Evolutionary conservation across 345 rosid species (phyloP).

Genomic region (Melastoma malabathricum): DNA sequence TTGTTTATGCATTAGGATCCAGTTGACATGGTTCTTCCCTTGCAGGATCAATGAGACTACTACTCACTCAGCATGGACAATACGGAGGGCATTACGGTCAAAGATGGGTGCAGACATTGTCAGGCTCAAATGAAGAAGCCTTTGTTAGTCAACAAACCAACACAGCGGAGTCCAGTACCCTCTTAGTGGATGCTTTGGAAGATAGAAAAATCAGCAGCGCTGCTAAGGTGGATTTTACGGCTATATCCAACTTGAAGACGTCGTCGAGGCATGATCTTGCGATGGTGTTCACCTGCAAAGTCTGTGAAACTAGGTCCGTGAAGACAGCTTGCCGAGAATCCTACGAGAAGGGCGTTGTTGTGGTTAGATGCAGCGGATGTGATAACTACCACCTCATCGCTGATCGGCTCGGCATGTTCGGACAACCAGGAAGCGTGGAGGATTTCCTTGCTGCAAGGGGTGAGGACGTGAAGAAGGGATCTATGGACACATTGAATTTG

Average conservation of each 20-base stretch:
- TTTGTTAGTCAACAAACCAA: constrained; percentile 8
- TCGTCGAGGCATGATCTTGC: constrained; percentile 76
- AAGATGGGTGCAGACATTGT: constrained; percentile 30
- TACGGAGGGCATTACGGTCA: neutral
- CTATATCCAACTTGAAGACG: constrained; percentile 37
- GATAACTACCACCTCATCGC: constrained; percentile 79
- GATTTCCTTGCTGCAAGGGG: constrained; percentile 73
- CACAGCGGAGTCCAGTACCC: constrained; percentile 12
- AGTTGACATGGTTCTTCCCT: too few relatives aligned
- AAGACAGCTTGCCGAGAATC: constrained; percentile 66
- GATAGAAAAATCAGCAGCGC: constrained; percentile 10
- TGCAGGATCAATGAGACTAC: too few relatives aligned
- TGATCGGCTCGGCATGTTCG: constrained; percentile 81
- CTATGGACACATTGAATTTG: constrained; percentile 54
- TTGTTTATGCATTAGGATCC: too few relatives aligned
- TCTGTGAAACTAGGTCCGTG: constrained; percentile 74
- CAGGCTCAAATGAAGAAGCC: constrained; percentile 13
- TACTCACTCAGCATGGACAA: too few relatives aligned
- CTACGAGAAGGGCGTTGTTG: constrained; percentile 81
- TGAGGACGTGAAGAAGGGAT: constrained; percentile 68
- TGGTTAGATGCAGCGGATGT: constrained; percentile 71
- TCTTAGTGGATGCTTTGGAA: constrained; percentile 9
- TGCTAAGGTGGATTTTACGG: constrained; percentile 20
- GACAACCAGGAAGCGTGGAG: constrained; percentile 73
- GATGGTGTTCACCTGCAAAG: constrained; percentile 78